These are phyloP conservation scores for Kwoniella shivajii DNA, from an alignment of 1,284 basidiomycete species.

Conservation along the genomic window DNA sequence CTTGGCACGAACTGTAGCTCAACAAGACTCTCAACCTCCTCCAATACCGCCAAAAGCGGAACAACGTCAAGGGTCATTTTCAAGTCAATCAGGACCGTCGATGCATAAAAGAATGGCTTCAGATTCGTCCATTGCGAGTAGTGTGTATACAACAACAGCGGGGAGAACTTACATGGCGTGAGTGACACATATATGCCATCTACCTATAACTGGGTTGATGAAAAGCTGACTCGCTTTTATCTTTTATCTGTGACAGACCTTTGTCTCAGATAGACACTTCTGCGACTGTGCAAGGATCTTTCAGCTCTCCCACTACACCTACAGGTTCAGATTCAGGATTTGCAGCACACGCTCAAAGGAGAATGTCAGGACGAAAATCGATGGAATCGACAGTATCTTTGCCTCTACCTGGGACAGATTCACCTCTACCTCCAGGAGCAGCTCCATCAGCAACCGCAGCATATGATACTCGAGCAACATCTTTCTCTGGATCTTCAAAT, in stretches of 20 bases:
- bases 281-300: conserved; percentile 22
- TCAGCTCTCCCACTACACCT: conserved; percentile 42
- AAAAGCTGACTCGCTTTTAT: neutral
- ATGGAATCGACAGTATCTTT: conserved; percentile 50
- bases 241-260: conserved; percentile 26
- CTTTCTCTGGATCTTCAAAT: conserved; percentile 47
- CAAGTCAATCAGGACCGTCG: conserved; percentile 18
- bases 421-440: conserved; percentile 38
- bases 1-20: neutral
- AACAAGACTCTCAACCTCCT: conserved; percentile 1
- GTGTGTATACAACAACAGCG: conserved; percentile 40
- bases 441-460: conserved; percentile 21
- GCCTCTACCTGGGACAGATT: conserved; percentile 28
- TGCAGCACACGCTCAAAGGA: conserved; percentile 24
- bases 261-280: conserved; percentile 41
- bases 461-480: conserved; percentile 48
- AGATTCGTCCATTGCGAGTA: conserved; percentile 49
- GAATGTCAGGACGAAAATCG: conserved; percentile 42
- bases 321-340: conserved; percentile 46
- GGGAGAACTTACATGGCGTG: conserved; percentile 26
- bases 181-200: conserved; percentile 11
- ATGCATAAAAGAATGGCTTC: conserved; percentile 47
- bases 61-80: conserved; percentile 16
- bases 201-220: too few species aligned
- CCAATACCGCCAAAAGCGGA: conserved; percentile 6